Evolutionary conservation across 352 stramenopile species (phyloP).

Genomic region (Phytophthora melonis): DNA sequence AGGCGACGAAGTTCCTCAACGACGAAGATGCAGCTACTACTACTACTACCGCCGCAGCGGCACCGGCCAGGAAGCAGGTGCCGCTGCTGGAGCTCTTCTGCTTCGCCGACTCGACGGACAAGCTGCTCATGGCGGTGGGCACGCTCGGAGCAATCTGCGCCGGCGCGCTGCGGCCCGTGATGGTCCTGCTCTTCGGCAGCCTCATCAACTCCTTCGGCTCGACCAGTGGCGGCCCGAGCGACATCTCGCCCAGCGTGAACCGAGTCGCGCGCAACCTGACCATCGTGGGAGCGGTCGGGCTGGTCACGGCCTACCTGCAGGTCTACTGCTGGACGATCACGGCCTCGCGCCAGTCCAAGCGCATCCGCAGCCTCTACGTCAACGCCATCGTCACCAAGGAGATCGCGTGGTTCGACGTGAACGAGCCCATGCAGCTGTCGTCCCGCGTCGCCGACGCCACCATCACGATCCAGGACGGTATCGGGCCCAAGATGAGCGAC

Average conservation of each 20-base stretch:
- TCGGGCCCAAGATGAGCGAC: conserved; percentile 55
- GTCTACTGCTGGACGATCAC: conserved; percentile 63
- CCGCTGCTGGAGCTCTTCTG: conserved; percentile 38
- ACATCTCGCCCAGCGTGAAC: conserved; percentile 40
- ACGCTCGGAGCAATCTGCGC: conserved; percentile 22
- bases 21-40: not conserved
- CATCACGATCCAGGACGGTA: conserved; percentile 55
- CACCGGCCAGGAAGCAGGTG: conserved; percentile 9
- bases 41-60: no score
- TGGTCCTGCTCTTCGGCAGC: conserved; percentile 37
- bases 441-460: conserved; percentile 45
- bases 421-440: conserved; percentile 54
- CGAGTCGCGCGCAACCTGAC: conserved; percentile 41
- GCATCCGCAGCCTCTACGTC: conserved; percentile 50
- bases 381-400: conserved; percentile 52
- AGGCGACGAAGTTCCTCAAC: conserved; percentile 10
- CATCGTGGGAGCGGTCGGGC: conserved; percentile 30
- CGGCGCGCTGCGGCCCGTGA: conserved; percentile 34
- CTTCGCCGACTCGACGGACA: conserved; percentile 41
- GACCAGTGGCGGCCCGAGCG: not conserved
- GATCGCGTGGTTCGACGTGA: conserved; percentile 66
- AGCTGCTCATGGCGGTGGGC: conserved; percentile 37
- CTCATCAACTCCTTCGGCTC: conserved; percentile 41
- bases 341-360: conserved; percentile 55
- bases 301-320: conserved; percentile 52